Conservation (phyloP, 257 asterid genomes). For the Anisodus tanguticus region DNA sequence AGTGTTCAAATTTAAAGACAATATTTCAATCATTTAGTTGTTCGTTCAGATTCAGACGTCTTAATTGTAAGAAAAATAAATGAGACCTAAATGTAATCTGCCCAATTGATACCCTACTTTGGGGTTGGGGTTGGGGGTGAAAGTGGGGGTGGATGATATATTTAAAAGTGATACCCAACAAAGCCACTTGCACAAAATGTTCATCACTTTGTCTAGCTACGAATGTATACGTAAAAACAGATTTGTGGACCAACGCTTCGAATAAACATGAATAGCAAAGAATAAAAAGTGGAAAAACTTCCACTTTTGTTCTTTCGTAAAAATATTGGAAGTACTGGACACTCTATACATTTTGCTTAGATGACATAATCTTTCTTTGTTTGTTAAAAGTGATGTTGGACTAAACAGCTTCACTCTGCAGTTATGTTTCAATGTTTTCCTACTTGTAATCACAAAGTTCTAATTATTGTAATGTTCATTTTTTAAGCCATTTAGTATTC, state of each 20-base stretch:
- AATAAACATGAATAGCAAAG: neutral
- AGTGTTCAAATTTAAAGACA: too few relatives aligned
- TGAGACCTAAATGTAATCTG: too few relatives aligned
- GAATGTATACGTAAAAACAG: constrained; percentile 18
- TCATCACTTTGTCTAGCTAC: constrained; percentile 30
- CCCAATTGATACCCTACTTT: too few relatives aligned
- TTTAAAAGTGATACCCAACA: constrained; percentile 13
- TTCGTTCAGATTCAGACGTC: too few relatives aligned
- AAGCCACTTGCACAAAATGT: constrained; percentile 38
- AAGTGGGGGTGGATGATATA: too few relatives aligned
- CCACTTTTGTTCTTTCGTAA: neutral
- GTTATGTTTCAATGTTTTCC: neutral
- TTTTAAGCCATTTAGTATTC: too few relatives aligned
- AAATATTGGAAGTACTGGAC: neutral
- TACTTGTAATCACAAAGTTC: neutral
- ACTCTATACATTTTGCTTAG: neutral
- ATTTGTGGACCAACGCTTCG: constrained; percentile 38
- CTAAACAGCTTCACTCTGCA: neutral
- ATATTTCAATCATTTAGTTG: too few relatives aligned
- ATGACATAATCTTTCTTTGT: neutral
- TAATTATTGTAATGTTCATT: too few relatives aligned
- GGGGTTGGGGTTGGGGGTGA: too few relatives aligned
- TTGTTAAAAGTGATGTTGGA: neutral
- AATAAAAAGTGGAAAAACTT: neutral
- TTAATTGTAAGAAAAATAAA: too few relatives aligned